These are phyloP conservation scores for Ganoderma lingzhi DNA, from an alignment of 1,284 basidiomycete genomes.

Conservation along the genomic window DNA sequence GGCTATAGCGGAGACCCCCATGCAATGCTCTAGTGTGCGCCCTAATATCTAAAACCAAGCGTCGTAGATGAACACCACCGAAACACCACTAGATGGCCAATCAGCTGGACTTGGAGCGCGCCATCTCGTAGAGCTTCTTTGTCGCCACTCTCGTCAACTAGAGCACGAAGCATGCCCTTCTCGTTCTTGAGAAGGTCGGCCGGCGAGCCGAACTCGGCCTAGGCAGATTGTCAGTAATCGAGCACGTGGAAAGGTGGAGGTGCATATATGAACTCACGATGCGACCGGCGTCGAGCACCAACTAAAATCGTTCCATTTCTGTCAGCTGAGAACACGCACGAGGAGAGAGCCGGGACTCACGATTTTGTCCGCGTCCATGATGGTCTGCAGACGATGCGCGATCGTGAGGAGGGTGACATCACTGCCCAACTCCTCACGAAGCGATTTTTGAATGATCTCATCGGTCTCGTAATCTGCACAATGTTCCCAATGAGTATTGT, in stretches of 20 bases:
- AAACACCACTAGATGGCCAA: background rate
- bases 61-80: background rate
- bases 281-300: constrained; percentile 46
- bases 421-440: constrained; percentile 56
- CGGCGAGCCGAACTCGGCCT: constrained; percentile 48
- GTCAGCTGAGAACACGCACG: background rate
- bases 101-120: constrained; percentile 6
- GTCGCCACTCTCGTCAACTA: constrained; percentile 50
- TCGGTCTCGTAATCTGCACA: constrained; percentile 34
- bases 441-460: constrained; percentile 48
- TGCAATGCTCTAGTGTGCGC: constrained; percentile 1
- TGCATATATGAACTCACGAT: constrained; percentile 32
- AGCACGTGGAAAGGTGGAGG: no score
- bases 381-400: constrained; percentile 73
- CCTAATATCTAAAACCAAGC: background rate
- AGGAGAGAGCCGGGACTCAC: constrained; percentile 11
- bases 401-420: constrained; percentile 68
- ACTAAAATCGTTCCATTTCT: constrained; percentile 29
- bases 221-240: background rate
- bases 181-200: constrained; percentile 45
- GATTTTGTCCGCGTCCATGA: constrained; percentile 57
- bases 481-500: background rate
- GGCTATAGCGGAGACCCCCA: background rate
- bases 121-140: constrained; percentile 43
- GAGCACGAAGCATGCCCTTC: constrained; percentile 43